Conservation (phyloP, 2,329 filamentous ascomycete genomes). For the Botryotinia narcissicola region DNA sequence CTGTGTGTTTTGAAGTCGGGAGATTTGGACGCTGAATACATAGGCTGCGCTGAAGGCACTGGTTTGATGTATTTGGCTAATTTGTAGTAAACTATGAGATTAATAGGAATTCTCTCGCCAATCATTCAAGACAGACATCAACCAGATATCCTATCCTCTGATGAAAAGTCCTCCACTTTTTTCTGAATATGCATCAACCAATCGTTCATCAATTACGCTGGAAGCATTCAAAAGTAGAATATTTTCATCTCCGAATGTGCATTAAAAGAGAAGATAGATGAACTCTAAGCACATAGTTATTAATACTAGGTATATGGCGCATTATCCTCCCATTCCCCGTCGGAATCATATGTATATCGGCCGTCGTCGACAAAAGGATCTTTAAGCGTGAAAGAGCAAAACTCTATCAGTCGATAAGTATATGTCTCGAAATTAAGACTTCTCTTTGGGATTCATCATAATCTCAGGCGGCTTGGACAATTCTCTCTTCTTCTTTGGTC, state of each 20-base stretch:
- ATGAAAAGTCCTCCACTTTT: neutral
- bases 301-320: neutral
- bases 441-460: neutral
- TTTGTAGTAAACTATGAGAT: neutral
- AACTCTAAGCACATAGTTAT: neutral
- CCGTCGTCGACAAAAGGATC: neutral
- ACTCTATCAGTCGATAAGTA: neutral
- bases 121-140: neutral
- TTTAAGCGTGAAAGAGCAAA: neutral
- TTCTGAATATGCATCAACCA: neutral
- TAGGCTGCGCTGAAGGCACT: slow-evolving; percentile 30
- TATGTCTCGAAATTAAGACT: neutral
- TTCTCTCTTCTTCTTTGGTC: neutral
- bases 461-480: neutral
- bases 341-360: too few relatives aligned
- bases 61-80: slow-evolving; percentile 41
- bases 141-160: neutral
- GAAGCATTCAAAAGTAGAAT: neutral
- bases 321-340: neutral
- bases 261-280: neutral
- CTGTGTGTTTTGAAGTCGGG: slow-evolving; percentile 28
- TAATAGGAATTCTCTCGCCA: neutral
- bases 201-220: neutral
- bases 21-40: slow-evolving; percentile 34
- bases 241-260: neutral